phyloP scores from a whole-genome alignment of 2,329 filamentous ascomycete genomes.

The Colletotrichum liaoningense region DNA sequence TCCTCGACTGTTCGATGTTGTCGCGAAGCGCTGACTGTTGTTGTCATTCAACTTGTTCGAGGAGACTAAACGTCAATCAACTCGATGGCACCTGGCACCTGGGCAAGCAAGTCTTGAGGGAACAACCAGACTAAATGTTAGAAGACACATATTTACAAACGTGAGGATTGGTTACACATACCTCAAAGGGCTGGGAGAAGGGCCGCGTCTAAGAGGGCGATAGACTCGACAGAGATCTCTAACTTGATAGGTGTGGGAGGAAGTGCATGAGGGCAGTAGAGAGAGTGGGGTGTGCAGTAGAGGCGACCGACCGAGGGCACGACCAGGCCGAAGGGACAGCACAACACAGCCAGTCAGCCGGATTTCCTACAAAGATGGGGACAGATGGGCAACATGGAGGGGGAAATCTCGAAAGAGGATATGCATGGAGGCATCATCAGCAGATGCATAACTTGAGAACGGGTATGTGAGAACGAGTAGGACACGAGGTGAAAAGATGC shows the following conservation, averaged over 20 bases:
- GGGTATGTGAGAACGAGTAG: slow-evolving; percentile 13
- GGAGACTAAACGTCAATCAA: background rate
- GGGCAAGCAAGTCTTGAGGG: background rate
- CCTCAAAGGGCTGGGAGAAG: slow-evolving; percentile 13
- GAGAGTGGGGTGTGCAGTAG: slow-evolving; percentile 32
- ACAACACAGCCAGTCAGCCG: slow-evolving; percentile 6
- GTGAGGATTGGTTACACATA: slow-evolving; percentile 23
- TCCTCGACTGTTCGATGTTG: background rate
- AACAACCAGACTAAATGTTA: slow-evolving; percentile 26
- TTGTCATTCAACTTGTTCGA: background rate
- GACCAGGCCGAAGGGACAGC: slow-evolving; percentile 10
- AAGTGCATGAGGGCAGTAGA: slow-evolving; percentile 21
- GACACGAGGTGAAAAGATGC: slow-evolving; percentile 9
- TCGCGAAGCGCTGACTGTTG: background rate
- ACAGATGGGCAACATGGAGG: slow-evolving; percentile 3
- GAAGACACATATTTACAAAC: background rate
- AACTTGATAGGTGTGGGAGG: slow-evolving; percentile 32
- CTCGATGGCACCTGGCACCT: background rate
- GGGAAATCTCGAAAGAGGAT: slow-evolving; percentile 16
- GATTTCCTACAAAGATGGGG: slow-evolving; percentile 5
- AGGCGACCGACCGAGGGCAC: slow-evolving; percentile 17
- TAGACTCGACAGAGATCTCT: slow-evolving; percentile 12
- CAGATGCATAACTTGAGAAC: slow-evolving; percentile 24
- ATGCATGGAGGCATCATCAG: slow-evolving; percentile 28
- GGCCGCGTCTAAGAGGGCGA: slow-evolving; percentile 7